Evolutionary conservation across 2,329 filamentous ascomycete species (phyloP), one percentile per base, ranked within the genome.

Genomic region (Alternaria hordeiaustralica): DNA sequence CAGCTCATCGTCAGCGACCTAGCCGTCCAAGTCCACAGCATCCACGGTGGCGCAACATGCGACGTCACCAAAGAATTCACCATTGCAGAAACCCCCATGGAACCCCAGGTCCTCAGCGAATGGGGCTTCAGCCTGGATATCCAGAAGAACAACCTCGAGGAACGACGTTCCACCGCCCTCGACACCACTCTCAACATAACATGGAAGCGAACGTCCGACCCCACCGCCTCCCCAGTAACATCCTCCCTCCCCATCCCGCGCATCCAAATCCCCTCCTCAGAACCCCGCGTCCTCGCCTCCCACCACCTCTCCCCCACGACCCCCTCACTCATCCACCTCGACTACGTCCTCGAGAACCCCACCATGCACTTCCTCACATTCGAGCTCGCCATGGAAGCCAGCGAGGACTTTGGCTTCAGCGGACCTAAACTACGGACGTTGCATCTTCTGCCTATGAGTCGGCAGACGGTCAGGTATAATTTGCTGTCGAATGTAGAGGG

Each of bases 361-460:
- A 97, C 95, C 0, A 91, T 90, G 78, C 96, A 99, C 79, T 96
- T 97, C 80, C 87, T 99, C 54, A 97, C 94, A 0, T 99, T 99
- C 81, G 94, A 92, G 28, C 80, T 98, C 53, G 89, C 86, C 25
- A 97, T 99, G 94, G 95, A 99, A 71, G 92, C 94, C 3, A 95
- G 89, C 76, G 93, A 97, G 68, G 88, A 93, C 57, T 98, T 98
- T 80, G 95, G 94, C 0, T 98, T 99, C 79, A 94, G 92, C 8
- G 96, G 96, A 0, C 85, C 92, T 2, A 98, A 98, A 82, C 86
- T 91, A 68, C 90, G 89, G 12, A 91, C 90, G 1, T 72, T 97
- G 56, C 93, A 96, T 74, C 82, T 98, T 45, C 86, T 97, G 49
- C 96, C 96, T 0, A 84, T 97, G 66, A 94, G 92, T 63, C 84